Evolutionary conservation across 441 rosid genomes (phyloP), one percentile per base, ranked within the genome.

Genomic region (Erodium chrysanthum): DNA sequence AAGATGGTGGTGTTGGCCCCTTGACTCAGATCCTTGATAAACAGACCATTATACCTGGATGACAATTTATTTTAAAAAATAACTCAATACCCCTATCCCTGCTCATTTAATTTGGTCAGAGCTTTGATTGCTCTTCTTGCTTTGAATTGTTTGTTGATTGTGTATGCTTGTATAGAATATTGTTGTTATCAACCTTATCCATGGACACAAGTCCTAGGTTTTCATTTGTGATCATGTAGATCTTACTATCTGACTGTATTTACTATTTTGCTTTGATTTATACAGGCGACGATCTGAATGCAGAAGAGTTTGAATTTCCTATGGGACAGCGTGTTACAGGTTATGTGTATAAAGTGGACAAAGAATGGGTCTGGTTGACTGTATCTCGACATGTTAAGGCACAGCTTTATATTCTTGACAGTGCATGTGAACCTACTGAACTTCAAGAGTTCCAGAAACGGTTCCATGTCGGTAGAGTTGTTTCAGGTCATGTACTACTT

Each of bases 321-420:
- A 40, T 80, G 73, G 96, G 97, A 58, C 81, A 85, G 71, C 31
- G 33, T 68, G 83, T 87, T 66, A 68, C 78, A 31, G 96, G 99
- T 73, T 89, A 86, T 82, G 90, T 91, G 66, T 91, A 89, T 83
- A 94, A 87, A 81, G 92, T 90, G 80, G 94, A 90, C 31, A 75
- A 64, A 74, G 97, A 94, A 76, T 91, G 99, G 99, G 87, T 79
- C 5, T 91, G 91, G 89, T 70, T 94, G 75, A 74, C 94, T 62
- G 37, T 94, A 71, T 86, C 99, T 80, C 86, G 91, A 71, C 74
- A 83, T 68, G 80, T 86, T 75, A 90, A 80, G 21, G 99, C 91
- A 61, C 89, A 76, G 65, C 79, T 91, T 27, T 87, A 76, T 77
- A 79, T 91, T 74, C 87, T 91, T 46, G 97, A 94, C 76, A 88